Evolutionary conservation across 495 filamentous ascomycete species (phyloP).

Genomic region (Neurospora sp.): DNA sequence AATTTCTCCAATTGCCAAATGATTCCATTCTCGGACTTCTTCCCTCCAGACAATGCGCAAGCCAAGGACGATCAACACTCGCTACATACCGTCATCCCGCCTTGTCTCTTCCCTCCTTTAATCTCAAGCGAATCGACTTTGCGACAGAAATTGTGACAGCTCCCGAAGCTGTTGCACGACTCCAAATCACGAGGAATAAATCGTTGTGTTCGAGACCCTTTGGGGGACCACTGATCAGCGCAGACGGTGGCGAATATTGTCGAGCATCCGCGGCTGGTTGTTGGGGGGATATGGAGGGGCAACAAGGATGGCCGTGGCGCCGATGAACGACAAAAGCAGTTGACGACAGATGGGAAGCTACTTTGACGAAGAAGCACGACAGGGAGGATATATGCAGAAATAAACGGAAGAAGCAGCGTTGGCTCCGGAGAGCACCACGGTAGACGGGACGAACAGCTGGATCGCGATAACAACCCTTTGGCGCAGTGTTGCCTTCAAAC

Average conservation of each 20-base stretch:
- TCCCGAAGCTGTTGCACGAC: neutral
- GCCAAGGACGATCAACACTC: neutral
- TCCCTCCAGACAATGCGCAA: neutral
- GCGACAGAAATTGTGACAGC: neutral
- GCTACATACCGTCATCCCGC: neutral
- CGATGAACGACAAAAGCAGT: neutral
- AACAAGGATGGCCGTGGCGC: neutral
- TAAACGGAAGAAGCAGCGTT: neutral
- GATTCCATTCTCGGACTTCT: neutral
- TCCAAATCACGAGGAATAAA: neutral
- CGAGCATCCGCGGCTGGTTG: neutral
- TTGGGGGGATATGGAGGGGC: neutral
- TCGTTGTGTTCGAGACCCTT: neutral
- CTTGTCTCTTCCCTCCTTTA: neutral
- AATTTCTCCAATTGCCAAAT: neutral
- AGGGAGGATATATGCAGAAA: neutral
- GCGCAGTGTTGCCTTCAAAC: neutral
- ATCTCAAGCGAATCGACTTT: neutral
- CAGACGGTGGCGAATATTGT: neutral
- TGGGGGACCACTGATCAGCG: neutral
- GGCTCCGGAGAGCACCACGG: neutral
- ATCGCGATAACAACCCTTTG: neutral
- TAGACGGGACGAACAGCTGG: neutral
- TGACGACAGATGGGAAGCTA: neutral
- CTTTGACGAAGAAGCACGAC: neutral